Evolutionary conservation across 2,329 filamentous ascomycete species (phyloP), one percentile per base, ranked within the genome.

Genomic region (Aureobasidium sp.): DNA sequence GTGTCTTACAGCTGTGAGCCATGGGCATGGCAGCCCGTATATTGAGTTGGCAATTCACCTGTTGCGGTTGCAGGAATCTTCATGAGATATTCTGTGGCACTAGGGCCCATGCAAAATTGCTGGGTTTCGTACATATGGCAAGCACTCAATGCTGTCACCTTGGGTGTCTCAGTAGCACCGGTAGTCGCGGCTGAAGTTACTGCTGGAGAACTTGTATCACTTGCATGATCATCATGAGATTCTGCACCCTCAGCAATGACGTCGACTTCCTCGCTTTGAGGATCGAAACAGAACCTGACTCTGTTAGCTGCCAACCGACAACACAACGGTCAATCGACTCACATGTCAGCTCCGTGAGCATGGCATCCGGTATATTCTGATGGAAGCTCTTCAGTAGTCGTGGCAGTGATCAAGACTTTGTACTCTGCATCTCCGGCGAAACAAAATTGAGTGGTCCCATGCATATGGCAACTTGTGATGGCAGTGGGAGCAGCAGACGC

Each of bases 281-380:
- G 75, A 27, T 77, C 82, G 15, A 87, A 69, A 66, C 87, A 90
- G 73, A 78, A 88, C 63, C 86, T 88, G 61, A 9, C 8, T 5
- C 26, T 26, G 46, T 60, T 20, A 32, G 13, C 2, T 41, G 27
- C 4, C 26, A 7, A 10, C 26, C 27, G 6, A 3, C 5, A 15
- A 9, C 7, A 7, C 5, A 12, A 26, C 2, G 15, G 2, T n/a
- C n/a, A n/a, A n/a, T n/a, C n/a, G n/a, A 72, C 81, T 68, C 75
- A 88, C 84, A 79, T 78, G 48, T 85, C 79, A 3, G 72, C 68
- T 20, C 76, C 85, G 72, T 90, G 86, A 1, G 74, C 68, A 70
- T 90, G 87, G 69, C 88, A 90, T 60, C 74, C 83, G 0, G 85
- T 88, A 68, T 85, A 89, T 58, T 81, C 74, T 0, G 85, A 76